Conservation (phyloP, 345 rosid genomes). For the Brassica carinata region DNA sequence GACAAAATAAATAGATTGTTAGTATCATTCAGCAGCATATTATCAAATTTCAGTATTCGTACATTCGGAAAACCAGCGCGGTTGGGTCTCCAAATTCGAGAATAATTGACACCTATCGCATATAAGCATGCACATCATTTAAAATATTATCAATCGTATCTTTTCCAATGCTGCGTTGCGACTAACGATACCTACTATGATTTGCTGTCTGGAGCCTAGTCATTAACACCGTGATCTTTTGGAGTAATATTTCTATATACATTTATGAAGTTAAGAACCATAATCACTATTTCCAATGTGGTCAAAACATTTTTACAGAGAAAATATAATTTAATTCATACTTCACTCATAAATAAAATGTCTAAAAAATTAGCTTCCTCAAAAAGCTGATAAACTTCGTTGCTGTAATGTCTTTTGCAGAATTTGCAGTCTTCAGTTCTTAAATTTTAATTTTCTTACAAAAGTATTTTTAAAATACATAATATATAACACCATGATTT, state of each 20-base stretch:
- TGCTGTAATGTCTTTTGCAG: constrained; percentile 17
- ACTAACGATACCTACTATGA: constrained; percentile 32
- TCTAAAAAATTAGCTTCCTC: not conserved
- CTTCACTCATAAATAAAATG: not conserved
- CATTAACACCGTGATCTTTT: constrained; percentile 39
- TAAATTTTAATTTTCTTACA: not conserved
- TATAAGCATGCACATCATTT: constrained; percentile 19
- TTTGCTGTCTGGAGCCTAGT: constrained; percentile 37
- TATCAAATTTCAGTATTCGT: not conserved
- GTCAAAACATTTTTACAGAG: constrained; percentile 31
- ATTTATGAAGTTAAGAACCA: not conserved
- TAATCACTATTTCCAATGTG: constrained; percentile 33
- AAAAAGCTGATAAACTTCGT: constrained; percentile 38
- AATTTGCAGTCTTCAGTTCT: constrained; percentile 27
- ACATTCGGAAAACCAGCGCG: constrained; percentile 2
- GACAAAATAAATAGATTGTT: not conserved
- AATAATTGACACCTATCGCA: constrained; percentile 23
- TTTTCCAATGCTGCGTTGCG: constrained; percentile 26
- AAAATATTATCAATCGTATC: constrained; percentile 14
- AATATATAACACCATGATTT: constrained; percentile 3
- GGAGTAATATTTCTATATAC: not conserved
- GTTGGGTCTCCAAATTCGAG: constrained; percentile 14
- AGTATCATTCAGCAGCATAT: not conserved
- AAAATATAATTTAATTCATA: not conserved
- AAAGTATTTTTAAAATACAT: not conserved